These are phyloP conservation scores for Metarhizium brunneum DNA, from an alignment of 2,329 filamentous ascomycete genomes.

Conservation along the genomic window DNA sequence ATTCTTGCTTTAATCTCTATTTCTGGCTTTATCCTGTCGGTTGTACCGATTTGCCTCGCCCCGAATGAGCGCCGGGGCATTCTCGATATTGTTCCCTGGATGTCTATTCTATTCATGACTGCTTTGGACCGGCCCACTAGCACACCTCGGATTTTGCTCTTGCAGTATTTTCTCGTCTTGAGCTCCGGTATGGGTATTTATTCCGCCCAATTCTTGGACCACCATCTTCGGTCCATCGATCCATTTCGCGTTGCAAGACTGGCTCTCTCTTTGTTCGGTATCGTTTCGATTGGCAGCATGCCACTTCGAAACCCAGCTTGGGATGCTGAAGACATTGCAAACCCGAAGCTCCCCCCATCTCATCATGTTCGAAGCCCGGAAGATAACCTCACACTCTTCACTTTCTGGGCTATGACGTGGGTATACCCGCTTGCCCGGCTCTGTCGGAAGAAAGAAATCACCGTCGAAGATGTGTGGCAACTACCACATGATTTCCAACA, in stretches of 20 bases:
- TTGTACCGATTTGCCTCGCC: conserved; percentile 19
- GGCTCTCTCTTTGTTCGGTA: conserved; percentile 14
- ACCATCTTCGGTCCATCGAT: conserved; percentile 11
- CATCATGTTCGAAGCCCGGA: conserved; percentile 57
- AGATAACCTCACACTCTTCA: conserved; percentile 69
- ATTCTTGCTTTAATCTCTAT: conserved; percentile 23
- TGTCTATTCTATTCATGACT: conserved; percentile 25
- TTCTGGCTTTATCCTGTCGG: conserved; percentile 24
- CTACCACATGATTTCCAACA: conserved; percentile 79
- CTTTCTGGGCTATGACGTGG: conserved; percentile 82
- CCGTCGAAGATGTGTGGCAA: conserved; percentile 75
- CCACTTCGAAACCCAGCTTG: conserved; percentile 26
- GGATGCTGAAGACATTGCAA: conserved; percentile 23
- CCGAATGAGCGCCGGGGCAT: conserved; percentile 17
- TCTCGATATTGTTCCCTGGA: conserved; percentile 31
- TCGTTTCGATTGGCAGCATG: conserved; percentile 26
- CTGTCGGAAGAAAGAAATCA: conserved; percentile 55
- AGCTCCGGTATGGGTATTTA: conserved; percentile 20
- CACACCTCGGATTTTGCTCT: conserved; percentile 30
- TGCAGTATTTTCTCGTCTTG: conserved; percentile 27
- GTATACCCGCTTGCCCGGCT: conserved; percentile 62
- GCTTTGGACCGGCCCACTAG: conserved; percentile 28
- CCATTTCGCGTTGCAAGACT: conserved; percentile 15
- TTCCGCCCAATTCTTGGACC: conserved; percentile 20
- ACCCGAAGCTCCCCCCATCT: conserved; percentile 15